Evolutionary conservation across 2,329 filamentous ascomycete genomes (phyloP).

Genomic region (Paraphoma sp.): DNA sequence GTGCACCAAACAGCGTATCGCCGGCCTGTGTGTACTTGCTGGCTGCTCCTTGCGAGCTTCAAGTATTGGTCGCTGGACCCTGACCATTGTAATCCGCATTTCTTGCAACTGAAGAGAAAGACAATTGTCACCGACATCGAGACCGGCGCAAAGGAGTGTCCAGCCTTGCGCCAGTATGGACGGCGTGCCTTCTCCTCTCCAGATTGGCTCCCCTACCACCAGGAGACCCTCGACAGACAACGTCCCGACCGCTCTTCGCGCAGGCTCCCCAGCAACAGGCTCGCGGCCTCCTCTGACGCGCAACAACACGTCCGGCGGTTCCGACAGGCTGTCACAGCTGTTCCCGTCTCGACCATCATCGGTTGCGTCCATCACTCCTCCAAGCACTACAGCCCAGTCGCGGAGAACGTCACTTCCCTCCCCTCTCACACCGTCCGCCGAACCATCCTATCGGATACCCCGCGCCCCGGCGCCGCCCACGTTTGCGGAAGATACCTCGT

Average conservation of each 20-base stretch:
- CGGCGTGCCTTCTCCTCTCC: constrained; percentile 37
- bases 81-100: background rate
- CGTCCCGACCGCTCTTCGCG: constrained; percentile 39
- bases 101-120: background rate
- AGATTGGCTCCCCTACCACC: constrained; percentile 33
- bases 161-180: constrained; percentile 27
- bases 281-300: constrained; percentile 33
- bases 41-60: background rate
- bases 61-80: background rate
- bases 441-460: constrained; percentile 38
- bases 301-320: constrained; percentile 38
- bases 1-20: constrained; percentile 4
- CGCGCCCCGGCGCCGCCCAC: constrained; percentile 40
- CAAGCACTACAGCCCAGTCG: constrained; percentile 20
- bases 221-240: constrained; percentile 25
- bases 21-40: background rate
- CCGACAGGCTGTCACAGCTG: constrained; percentile 45
- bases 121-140: background rate
- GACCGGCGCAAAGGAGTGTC: background rate
- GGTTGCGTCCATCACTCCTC: constrained; percentile 29
- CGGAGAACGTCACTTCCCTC: constrained; percentile 40
- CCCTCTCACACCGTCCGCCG: constrained; percentile 32
- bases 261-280: constrained; percentile 34
- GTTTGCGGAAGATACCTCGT: constrained; percentile 39
- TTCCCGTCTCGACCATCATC: constrained; percentile 44